These are phyloP conservation scores for Posidonia oceanica DNA, from an alignment of 116 monocot species.

Conservation along the genomic window DNA sequence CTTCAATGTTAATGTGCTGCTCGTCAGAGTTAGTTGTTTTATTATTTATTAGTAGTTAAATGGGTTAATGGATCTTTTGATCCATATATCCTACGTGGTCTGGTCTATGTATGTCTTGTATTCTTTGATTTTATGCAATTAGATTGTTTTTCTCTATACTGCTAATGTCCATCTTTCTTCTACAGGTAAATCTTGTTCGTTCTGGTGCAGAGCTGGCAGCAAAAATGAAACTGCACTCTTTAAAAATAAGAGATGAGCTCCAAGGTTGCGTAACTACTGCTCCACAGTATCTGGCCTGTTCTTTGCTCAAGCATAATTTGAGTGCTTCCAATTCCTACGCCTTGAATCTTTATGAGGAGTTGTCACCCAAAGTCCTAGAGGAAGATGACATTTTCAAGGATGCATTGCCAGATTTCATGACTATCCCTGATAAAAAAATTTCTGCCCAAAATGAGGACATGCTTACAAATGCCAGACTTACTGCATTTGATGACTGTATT, in stretches of 20 bases:
- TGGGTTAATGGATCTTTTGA: too few species aligned
- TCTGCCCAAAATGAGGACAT: conserved; percentile 17
- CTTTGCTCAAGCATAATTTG: conserved; percentile 30
- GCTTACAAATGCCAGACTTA: conserved; percentile 7
- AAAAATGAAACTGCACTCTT: conserved; percentile 78
- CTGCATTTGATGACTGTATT: conserved; percentile 11
- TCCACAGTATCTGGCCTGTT: conserved; percentile 57
- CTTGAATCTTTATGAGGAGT: conserved; percentile 12
- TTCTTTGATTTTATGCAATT: too few species aligned
- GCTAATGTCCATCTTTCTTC: neutral
- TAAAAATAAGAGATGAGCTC: conserved; percentile 79
- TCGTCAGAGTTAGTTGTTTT: too few species aligned
- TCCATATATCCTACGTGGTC: too few species aligned
- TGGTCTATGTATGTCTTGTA: too few species aligned
- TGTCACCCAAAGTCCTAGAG: conserved; percentile 20
- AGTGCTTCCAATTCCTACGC: conserved; percentile 6
- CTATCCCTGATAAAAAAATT: conserved; percentile 38
- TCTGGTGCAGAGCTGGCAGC: conserved; percentile 47
- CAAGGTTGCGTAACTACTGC: conserved; percentile 30
- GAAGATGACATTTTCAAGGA: conserved; percentile 82
- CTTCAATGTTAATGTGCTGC: too few species aligned
- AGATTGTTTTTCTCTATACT: too few species aligned
- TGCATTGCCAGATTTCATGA: conserved; percentile 70
- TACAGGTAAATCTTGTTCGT: conserved; percentile 58
- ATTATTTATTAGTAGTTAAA: too few species aligned